Conservation (phyloP, 306 rosid species). For the Sophora flavescens region DNA sequence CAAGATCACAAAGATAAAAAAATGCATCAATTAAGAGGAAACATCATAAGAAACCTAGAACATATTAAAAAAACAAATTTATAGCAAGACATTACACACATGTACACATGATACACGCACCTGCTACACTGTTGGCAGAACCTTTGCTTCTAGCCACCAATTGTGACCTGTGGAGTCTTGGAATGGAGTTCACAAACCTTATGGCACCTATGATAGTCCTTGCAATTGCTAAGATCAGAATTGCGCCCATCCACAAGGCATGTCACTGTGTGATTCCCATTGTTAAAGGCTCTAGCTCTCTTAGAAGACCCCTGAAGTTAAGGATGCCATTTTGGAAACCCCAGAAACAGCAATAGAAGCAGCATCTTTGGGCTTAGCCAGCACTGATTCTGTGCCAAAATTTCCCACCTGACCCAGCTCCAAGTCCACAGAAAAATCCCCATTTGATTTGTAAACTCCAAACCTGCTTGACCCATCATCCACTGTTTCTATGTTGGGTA, state of each 20-base stretch:
- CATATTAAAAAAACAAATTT: background rate
- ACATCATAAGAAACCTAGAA: conserved; percentile 10
- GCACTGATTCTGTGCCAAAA: conserved; percentile 50
- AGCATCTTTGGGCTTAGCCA: conserved; percentile 58
- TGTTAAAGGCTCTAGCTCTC: conserved; percentile 75
- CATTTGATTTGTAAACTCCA: conserved; percentile 57
- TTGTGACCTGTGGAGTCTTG: conserved; percentile 85
- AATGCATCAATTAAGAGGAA: conserved; percentile 20
- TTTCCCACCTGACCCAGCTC: conserved; percentile 82
- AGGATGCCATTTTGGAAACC: conserved; percentile 55
- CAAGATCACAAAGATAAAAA: too few species aligned
- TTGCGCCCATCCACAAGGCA: conserved; percentile 93
- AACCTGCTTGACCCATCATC: conserved; percentile 67
- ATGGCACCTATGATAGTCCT: conserved; percentile 94
- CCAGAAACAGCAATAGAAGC: conserved; percentile 41
- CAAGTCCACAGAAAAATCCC: conserved; percentile 89
- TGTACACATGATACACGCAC: conserved; percentile 45
- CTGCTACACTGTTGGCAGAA: conserved; percentile 99
- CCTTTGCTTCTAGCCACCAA: conserved; percentile 84
- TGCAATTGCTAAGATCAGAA: conserved; percentile 81
- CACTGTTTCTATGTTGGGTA: conserved; percentile 61
- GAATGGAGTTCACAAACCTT: conserved; percentile 97
- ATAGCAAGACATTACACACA: background rate
- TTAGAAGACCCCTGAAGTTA: conserved; percentile 75
- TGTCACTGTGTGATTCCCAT: conserved; percentile 65